phyloP scores from a whole-genome alignment of 192 early-diverging fungal genomes.

The Dissophora ornata region DNA sequence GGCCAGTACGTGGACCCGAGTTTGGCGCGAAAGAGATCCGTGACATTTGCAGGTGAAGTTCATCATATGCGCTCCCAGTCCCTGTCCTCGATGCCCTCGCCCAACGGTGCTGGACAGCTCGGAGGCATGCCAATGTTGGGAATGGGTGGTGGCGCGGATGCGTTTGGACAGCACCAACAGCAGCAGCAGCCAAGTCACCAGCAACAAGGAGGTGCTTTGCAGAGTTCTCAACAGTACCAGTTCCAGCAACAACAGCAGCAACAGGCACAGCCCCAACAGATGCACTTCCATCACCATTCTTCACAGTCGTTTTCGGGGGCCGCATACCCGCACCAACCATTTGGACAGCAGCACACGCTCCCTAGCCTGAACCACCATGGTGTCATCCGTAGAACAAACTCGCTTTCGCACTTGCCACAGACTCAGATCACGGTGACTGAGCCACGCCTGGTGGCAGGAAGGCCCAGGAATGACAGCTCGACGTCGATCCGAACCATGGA shows the following conservation, averaged over 20 bases:
- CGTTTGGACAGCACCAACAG: conserved; percentile 31
- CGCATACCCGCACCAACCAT: conserved; percentile 14
- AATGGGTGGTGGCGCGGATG: conserved; percentile 13
- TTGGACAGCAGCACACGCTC: conserved; percentile 13
- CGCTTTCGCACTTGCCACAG: conserved; percentile 23
- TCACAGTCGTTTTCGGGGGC: conserved; percentile 13
- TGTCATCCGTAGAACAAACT: conserved; percentile 36
- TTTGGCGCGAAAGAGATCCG: conserved; percentile 28
- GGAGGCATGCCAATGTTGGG: conserved; percentile 40
- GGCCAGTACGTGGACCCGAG: conserved; percentile 32
- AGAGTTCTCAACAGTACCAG: conserved; percentile 4
- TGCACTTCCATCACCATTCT: conserved; percentile 22
- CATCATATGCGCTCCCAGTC: conserved; percentile 43
- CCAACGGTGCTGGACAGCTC: conserved; percentile 18
- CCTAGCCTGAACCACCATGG: conserved; percentile 29
- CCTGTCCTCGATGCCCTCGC: conserved; percentile 35
- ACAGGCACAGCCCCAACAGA: conserved; percentile 13
- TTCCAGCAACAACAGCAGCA: conserved; percentile 28
- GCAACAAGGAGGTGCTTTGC: conserved; percentile 11
- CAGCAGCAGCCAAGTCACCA: conserved; percentile 17
- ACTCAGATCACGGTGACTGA: conserved; percentile 30
- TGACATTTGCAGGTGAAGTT: conserved; percentile 43
- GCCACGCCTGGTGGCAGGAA: conserved; percentile 23
- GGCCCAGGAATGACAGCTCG: conserved; percentile 41
- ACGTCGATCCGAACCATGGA: conserved; percentile 40